These are phyloP conservation scores for Gamarada debralockiae DNA, from an alignment of 495 filamentous ascomycete genomes.

Conservation along the genomic window DNA sequence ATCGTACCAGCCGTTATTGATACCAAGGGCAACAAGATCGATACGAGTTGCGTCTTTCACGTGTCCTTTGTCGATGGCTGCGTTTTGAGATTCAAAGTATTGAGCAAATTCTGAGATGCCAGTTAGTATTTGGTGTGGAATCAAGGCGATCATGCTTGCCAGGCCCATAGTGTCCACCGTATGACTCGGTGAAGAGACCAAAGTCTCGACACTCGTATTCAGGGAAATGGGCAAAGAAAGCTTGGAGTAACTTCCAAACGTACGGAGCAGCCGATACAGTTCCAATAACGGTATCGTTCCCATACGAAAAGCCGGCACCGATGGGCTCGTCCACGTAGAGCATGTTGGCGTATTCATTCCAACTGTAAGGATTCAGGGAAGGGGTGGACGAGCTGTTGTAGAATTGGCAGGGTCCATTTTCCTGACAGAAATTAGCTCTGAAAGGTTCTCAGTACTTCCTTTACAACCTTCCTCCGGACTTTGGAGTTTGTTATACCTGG, in stretches of 20 bases:
- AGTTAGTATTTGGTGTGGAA: not conserved
- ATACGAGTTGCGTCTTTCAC: slow-evolving; percentile 44
- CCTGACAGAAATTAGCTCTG: slow-evolving; percentile 15
- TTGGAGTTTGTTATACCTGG: slow-evolving; percentile 20
- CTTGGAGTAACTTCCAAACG: slow-evolving; percentile 53
- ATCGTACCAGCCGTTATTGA: slow-evolving; percentile 58
- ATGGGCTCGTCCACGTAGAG: slow-evolving; percentile 64
- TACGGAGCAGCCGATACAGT: slow-evolving; percentile 48
- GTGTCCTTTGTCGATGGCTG: slow-evolving; percentile 33
- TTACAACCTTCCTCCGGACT: too few species aligned
- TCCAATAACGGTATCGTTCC: slow-evolving; percentile 41
- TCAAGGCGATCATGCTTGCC: not conserved
- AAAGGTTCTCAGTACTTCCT: not conserved
- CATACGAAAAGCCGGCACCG: slow-evolving; percentile 62
- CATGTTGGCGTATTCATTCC: slow-evolving; percentile 61
- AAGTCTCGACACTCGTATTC: slow-evolving; percentile 51
- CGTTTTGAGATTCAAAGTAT: slow-evolving; percentile 50
- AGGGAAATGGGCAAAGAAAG: slow-evolving; percentile 50
- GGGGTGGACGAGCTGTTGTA: slow-evolving; percentile 47
- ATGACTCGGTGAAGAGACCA: slow-evolving; percentile 52
- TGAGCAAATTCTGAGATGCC: slow-evolving; percentile 37
- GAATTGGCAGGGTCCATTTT: slow-evolving; percentile 61
- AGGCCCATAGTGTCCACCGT: slow-evolving; percentile 54
- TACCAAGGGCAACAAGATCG: slow-evolving; percentile 47
- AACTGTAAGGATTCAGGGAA: slow-evolving; percentile 53